Evolutionary conservation across 352 stramenopile species (phyloP).

Genomic region (Phytophthora syringae): DNA sequence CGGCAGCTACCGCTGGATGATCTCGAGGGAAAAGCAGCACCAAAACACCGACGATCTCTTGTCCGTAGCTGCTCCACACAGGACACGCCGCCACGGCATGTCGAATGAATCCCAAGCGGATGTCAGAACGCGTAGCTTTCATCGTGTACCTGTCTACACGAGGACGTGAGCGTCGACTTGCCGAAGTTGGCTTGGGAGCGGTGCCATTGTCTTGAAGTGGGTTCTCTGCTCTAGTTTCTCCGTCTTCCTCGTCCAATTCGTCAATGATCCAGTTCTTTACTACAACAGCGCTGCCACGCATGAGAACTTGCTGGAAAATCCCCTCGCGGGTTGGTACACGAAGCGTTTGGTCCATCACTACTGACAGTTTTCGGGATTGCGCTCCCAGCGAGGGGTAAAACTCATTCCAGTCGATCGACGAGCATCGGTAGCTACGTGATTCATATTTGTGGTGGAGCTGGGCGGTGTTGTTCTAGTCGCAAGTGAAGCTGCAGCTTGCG

Average conservation of each 20-base stretch:
- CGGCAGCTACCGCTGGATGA: constrained; percentile 24
- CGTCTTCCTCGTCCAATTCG: constrained; percentile 22
- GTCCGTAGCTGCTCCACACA: constrained; percentile 66
- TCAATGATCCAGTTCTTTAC: constrained; percentile 58
- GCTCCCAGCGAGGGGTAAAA: constrained; percentile 40
- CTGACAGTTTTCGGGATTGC: constrained; percentile 60
- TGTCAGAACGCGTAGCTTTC: constrained; percentile 47
- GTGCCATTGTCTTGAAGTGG: background rate
- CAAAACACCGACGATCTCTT: constrained; percentile 73
- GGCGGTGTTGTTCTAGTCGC: constrained; percentile 9
- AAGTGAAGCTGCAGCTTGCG: constrained; percentile 23
- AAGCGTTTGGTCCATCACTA: constrained; percentile 68
- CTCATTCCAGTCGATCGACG: constrained; percentile 23
- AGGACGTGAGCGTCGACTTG: constrained; percentile 4
- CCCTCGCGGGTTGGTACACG: constrained; percentile 55
- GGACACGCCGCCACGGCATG: constrained; percentile 72
- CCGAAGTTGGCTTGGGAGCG: constrained; percentile 8
- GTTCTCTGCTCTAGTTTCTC: background rate
- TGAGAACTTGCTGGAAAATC: constrained; percentile 64
- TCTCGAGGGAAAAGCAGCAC: constrained; percentile 64
- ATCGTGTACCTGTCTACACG: constrained; percentile 43
- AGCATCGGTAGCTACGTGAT: background rate
- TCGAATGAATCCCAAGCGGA: constrained; percentile 58
- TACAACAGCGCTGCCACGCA: constrained; percentile 52
- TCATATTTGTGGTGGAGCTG: constrained; percentile 12